phyloP scores from a whole-genome alignment of 2,329 filamentous ascomycete species.

The Falciphora oryzae region DNA sequence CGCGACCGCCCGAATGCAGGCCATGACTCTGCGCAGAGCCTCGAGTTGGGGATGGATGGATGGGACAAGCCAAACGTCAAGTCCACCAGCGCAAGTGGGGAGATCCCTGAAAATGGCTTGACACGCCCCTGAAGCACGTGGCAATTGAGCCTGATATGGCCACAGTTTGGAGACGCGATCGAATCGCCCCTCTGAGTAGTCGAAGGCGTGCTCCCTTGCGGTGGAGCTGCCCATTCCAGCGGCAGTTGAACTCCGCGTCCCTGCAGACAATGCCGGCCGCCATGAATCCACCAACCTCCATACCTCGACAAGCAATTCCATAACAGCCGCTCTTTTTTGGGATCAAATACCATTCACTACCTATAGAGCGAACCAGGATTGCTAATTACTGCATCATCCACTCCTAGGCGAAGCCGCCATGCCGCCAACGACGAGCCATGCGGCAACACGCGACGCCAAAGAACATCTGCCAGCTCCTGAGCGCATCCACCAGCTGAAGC shows the following conservation, averaged over 20 bases:
- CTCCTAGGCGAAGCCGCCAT: neutral
- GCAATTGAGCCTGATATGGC: neutral
- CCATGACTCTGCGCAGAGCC: neutral
- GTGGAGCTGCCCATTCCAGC: neutral
- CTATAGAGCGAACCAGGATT: no score
- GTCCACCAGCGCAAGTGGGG: no score
- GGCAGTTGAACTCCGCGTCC: neutral
- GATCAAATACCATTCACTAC: no score
- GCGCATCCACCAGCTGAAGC: constrained; percentile 67
- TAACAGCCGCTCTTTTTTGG: no score
- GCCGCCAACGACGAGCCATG: constrained; percentile 2
- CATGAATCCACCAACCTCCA: neutral
- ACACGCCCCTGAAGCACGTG: neutral
- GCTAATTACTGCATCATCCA: neutral
- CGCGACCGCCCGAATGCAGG: neutral
- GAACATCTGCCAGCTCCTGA: constrained; percentile 39
- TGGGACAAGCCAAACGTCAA: no score
- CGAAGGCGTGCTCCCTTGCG: neutral
- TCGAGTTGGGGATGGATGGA: no score
- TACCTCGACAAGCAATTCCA: neutral
- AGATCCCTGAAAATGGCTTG: no score
- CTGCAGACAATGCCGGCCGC: neutral
- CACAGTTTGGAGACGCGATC: neutral
- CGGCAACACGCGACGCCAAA: constrained; percentile 1
- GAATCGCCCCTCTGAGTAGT: neutral